These are phyloP conservation scores for Leccinum pachyderme DNA, from an alignment of 1,284 basidiomycete genomes.

Conservation along the genomic window DNA sequence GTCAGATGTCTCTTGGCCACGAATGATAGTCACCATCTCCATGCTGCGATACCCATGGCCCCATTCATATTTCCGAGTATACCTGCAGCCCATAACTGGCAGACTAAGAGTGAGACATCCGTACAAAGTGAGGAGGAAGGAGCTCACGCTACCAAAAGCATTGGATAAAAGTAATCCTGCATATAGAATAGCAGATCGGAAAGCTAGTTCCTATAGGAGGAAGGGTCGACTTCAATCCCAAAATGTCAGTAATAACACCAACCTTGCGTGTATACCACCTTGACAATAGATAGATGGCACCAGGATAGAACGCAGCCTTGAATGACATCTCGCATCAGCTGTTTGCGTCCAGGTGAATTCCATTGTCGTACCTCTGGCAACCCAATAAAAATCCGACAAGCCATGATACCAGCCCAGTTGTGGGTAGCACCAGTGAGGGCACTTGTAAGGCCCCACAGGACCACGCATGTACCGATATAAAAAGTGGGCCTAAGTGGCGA, in stretches of 20 bases:
- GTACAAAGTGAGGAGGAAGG: not conserved
- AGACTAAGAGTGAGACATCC: conserved; percentile 41
- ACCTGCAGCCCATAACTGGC: not conserved
- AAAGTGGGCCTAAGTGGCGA: not conserved
- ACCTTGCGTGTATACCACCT: conserved; percentile 66
- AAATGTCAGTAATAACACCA: conserved; percentile 33
- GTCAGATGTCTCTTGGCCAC: conserved; percentile 23
- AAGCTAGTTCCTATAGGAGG: conserved; percentile 53
- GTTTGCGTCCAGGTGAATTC: not conserved
- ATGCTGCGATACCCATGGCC: conserved; percentile 61
- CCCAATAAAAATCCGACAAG: not conserved
- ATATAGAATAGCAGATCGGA: conserved; percentile 70
- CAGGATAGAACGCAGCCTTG: conserved; percentile 62
- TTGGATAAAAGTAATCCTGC: conserved; percentile 68
- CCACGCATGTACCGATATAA: conserved; percentile 1
- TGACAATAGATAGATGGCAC: conserved; percentile 61
- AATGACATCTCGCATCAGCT: conserved; percentile 27
- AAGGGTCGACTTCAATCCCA: conserved; percentile 39
- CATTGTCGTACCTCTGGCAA: not conserved
- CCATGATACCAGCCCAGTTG: conserved; percentile 2
- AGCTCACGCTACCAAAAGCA: conserved; percentile 66
- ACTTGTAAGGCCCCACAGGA: conserved; percentile 1
- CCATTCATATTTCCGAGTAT: conserved; percentile 44
- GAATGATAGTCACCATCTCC: conserved; percentile 55
- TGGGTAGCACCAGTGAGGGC: not conserved